Evolutionary conservation across 2,329 filamentous ascomycete species (phyloP).

Genomic region (Cyclaneusma minus): DNA sequence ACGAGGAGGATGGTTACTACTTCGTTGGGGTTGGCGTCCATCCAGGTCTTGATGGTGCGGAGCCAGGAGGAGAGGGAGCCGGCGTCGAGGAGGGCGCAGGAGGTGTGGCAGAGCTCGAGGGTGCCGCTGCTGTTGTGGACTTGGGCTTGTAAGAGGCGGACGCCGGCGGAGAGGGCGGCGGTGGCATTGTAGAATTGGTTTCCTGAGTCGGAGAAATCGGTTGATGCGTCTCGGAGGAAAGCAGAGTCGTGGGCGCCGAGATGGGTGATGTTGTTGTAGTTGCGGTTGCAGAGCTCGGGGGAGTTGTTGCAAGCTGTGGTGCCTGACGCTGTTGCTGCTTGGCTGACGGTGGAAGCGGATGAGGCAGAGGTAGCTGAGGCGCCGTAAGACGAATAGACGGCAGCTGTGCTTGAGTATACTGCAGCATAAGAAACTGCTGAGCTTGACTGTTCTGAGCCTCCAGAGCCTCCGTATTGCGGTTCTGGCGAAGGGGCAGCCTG

Average conservation of each 20-base stretch:
- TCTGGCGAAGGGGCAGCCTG: slow-evolving; percentile 12
- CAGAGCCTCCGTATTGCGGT: slow-evolving; percentile 7
- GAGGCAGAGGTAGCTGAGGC: slow-evolving; percentile 1
- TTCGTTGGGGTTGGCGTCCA: slow-evolving; percentile 41
- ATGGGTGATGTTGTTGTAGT: slow-evolving; percentile 64
- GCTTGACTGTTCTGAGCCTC: slow-evolving; percentile 3
- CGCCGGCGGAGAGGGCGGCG: slow-evolving; percentile 41
- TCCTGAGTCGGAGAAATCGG: slow-evolving; percentile 25
- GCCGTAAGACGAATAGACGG: not conserved
- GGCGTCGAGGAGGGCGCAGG: slow-evolving; percentile 41
- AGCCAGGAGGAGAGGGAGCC: slow-evolving; percentile 41
- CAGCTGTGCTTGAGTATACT: not conserved
- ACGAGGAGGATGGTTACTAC: slow-evolving; percentile 48
- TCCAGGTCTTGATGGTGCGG: slow-evolving; percentile 40
- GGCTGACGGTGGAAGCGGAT: slow-evolving; percentile 6
- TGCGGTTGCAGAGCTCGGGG: slow-evolving; percentile 50
- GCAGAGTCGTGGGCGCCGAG: slow-evolving; percentile 54
- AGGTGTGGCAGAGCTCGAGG: slow-evolving; percentile 42
- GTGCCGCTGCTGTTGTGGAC: slow-evolving; percentile 36
- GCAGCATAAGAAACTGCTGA: slow-evolving; percentile 1
- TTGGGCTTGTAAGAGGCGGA: slow-evolving; percentile 50
- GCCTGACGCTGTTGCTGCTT: slow-evolving; percentile 3
- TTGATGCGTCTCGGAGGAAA: slow-evolving; percentile 35
- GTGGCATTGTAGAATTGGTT: slow-evolving; percentile 46
- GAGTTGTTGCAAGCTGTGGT: slow-evolving; percentile 58